phyloP scores from a whole-genome alignment of 2,329 filamentous ascomycete species.

The Hyphodiscus sp. region DNA sequence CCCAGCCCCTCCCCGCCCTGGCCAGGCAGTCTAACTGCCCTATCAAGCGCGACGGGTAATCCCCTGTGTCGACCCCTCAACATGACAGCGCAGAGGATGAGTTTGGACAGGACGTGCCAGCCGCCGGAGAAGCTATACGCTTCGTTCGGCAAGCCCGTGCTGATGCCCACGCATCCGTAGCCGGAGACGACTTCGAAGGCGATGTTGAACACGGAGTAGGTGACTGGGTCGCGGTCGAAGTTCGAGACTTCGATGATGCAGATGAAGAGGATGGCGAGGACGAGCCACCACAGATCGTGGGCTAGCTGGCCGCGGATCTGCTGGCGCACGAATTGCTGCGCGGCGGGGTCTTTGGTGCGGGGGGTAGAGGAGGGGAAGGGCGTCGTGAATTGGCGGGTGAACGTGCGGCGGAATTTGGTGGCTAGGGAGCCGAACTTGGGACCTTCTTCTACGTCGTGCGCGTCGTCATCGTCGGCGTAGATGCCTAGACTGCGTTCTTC shows the following conservation, averaged over 20 bases:
- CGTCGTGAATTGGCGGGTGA: constrained; percentile 8
- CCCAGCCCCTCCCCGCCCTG: constrained; percentile 3
- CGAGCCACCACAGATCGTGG: constrained; percentile 62
- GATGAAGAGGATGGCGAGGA: constrained; percentile 53
- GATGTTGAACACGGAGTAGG: constrained; percentile 54
- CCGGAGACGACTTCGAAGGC: constrained; percentile 51
- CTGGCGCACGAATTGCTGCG: constrained; percentile 21
- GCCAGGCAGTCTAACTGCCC: constrained; percentile 41
- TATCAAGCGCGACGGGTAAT: constrained; percentile 48
- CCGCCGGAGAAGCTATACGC: constrained; percentile 50
- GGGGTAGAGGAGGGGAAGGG: constrained; percentile 1
- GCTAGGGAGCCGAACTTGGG: constrained; percentile 5
- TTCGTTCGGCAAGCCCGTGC: constrained; percentile 46
- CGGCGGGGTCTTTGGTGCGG: neutral
- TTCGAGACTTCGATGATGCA: constrained; percentile 52
- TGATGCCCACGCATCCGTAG: constrained; percentile 58
- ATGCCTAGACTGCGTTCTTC: constrained; percentile 62
- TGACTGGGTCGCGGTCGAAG: constrained; percentile 43
- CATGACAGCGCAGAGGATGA: constrained; percentile 52
- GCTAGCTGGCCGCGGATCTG: constrained; percentile 59
- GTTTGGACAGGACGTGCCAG: constrained; percentile 48
- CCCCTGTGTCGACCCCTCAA: constrained; percentile 50
- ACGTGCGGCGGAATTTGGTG: neutral
- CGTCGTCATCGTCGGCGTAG: constrained; percentile 34
- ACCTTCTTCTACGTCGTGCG: neutral